Base-by-base conservation (phyloP, 345 rosid genomes). In the Pistacia integerrima region DNA sequence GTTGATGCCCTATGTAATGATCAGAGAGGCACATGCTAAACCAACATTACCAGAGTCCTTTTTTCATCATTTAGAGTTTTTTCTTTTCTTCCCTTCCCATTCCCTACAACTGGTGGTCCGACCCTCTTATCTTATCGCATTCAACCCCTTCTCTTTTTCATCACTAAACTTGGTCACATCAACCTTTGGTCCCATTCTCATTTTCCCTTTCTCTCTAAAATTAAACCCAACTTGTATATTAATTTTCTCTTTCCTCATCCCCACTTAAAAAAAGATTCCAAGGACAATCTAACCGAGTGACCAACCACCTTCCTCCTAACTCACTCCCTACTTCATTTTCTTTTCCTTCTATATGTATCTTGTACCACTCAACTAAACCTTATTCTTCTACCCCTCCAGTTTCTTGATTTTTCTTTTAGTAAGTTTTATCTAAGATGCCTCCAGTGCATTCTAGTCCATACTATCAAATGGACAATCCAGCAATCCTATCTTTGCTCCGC, bases 371-470 rank as follows among this genome's bases (percentile, higher is more conserved):
- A 36, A 64, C 49, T 17, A 49, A 56, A 67, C 4, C 63, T 38
- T 38, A 38, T 38, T 38, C 41, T 41, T 41, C 46, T 7, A 41
- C 16, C 48, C 3, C 22, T 49, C 33, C 28, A 51, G 49, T 16
- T 44, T 69, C 58, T 78, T 68, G 25, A 22, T 63, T n/a, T 72
- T 84, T 68, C 25, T 67, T 12, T 17, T n/a, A 61, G 30, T 17
- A 63, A 65, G 17, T 63, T 38, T 12, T 8, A 8, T 61, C 30
- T 18, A 83, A 11, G 65, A 90, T 89, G 91, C 94, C 91, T 62
- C 85, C 98, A 0, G 90, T 92, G 16, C 94, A 93, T 78, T 90
- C 96, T 30, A 95, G 93, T 81, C 94, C 94, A 1, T 88, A 70
- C 80, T 87, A 79, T 82, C 92, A 85, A 44, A 92, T 89, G 88